Base-by-base conservation (phyloP, 2,329 filamentous ascomycete genomes). In the Cyclaneusma minus region DNA sequence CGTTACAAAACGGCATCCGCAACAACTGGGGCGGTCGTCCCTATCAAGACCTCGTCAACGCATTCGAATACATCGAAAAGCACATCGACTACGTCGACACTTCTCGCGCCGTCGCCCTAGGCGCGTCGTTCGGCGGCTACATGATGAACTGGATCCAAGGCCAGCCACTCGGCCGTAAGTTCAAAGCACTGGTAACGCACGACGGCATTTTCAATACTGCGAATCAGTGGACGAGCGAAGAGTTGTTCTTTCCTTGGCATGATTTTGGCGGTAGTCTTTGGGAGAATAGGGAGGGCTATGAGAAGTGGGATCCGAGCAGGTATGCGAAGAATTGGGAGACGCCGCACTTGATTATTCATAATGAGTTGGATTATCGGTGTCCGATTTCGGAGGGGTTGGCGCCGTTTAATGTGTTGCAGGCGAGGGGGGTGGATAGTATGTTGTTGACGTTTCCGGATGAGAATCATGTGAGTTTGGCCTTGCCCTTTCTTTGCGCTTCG, bases 141-240 rank as follows among this genome's bases (percentile, higher is more conserved):
- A 81, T 82, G 76, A 71, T 80, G 35, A 80, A 92, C 48, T 92
- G 85, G 84, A 83, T 93, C 40, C 83, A 93, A 51, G 85, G 85
- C 6, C 78, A 89, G 35, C 64, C 69, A 1, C 64, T 94, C 0
- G 84, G 83, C 12, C 71, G 81, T 15, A 71, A 77, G 38, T 91
- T 94, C 64, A 82, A 82, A 50, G 83, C 83, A 0, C 62, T 94
- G 4, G 83, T 92, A 15, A 84, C 75, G 41, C 84, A 93, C 47
- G 83, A 93, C 39, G 84, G 84, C 24, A 76, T 85, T 28, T 89
- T 85, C 50, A 78, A 71, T 40, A 76, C 71, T 2, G 54, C 71
- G 27, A 70, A 61, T 38, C 66, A 73, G 49, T 76, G 69, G 55
- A 50, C 61, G 2, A 70, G 65, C 4, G 72, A 78, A 36, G 72